Conservation (phyloP, 805 yeast species). For the Kodamaea sagamina region DNA sequence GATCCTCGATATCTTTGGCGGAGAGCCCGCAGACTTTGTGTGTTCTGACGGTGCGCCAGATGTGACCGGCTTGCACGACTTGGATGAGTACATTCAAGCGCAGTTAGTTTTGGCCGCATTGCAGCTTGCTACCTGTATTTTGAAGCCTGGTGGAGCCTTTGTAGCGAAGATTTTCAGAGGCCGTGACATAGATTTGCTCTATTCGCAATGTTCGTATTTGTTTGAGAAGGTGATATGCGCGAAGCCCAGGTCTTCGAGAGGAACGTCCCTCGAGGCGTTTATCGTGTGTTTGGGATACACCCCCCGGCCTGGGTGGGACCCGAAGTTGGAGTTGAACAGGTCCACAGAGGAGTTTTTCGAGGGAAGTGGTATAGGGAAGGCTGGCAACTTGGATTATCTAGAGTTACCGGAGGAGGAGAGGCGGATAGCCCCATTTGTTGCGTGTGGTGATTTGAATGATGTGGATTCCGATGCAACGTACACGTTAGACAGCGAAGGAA, state of each 20-base stretch:
- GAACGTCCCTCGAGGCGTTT: slow-evolving; percentile 91
- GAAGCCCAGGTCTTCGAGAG: slow-evolving; percentile 93
- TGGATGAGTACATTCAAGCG: slow-evolving; percentile 96
- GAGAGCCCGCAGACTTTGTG: slow-evolving; percentile 91
- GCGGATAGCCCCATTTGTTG: slow-evolving; percentile 83
- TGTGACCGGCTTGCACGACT: slow-evolving; percentile 94
- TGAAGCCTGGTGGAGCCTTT: slow-evolving; percentile 88
- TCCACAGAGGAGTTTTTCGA: slow-evolving; percentile 86
- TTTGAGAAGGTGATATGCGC: slow-evolving; percentile 92
- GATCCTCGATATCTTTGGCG: slow-evolving; percentile 81
- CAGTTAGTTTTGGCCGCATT: slow-evolving; percentile 89
- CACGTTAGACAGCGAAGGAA: slow-evolving; percentile 45
- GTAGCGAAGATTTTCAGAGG: slow-evolving; percentile 97
- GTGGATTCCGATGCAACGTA: slow-evolving; percentile 97
- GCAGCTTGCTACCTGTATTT: slow-evolving; percentile 84
- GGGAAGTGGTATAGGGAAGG: slow-evolving; percentile 57
- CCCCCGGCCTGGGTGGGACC: slow-evolving; percentile 85
- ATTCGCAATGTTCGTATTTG: slow-evolving; percentile 85
- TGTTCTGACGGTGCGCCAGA: slow-evolving; percentile 99
- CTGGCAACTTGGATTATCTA: slow-evolving; percentile 47
- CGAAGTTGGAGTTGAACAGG: slow-evolving; percentile 53
- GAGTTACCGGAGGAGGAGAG: slow-evolving; percentile 64
- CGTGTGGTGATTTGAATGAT: slow-evolving; percentile 89
- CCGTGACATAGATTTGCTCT: slow-evolving; percentile 88
- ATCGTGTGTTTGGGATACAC: slow-evolving; percentile 87